Base-by-base conservation (phyloP, 176 grass and related monocot genomes). In the Raddia distichophylla region DNA sequence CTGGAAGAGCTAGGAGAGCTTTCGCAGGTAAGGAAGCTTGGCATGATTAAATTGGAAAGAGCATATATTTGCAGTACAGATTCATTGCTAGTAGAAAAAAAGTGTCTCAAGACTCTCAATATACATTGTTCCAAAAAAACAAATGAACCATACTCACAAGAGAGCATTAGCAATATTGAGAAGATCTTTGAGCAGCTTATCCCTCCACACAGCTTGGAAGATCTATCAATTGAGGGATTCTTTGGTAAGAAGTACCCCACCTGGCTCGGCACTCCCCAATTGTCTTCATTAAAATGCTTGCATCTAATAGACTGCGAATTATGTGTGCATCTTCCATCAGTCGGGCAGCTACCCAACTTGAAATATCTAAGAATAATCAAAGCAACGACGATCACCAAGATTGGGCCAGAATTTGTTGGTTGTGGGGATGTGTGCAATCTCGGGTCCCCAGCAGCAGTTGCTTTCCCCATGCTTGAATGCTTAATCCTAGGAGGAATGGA, bases 391-490 rank as follows among this genome's bases (percentile, higher is more conserved):
- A 18, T 88, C 14, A 83, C 61, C 17, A 77, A 56, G 7, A 71
- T 83, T 3, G 73, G 86, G 8, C 62, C 59, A 5, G 79, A 75
- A 57, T 84, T 89, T 66, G 6, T 89, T 37, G 80, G 86, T 2
- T 27, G 11, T 3, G 33, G 5, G 8, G 10, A 19, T 16, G 56
- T 27, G 27, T 27, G 37, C 22, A n/a, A 18, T 42, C 27, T 0
- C 15, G 1, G 7, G 19, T 18, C 32, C 10, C 1, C 1, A 46
- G n/a, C 16, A 6, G 19, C 5, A 46, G 70, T 57, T 2, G 52
- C 55, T 18, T 88, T 79, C 56, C 86, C 80, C 3, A 83, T 73
- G 20, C 82, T 89, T 59, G 81, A 84, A 49, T 2, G 0, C 0
- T 17, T 89, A 7, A 0, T 54, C 15, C 40, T 89, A 0, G 0